A percentile compares a stretch with the other conserved stretches of the same genome.
Evolutionary conservation across 2,329 filamentous ascomycete genomes (phyloP).

Genomic region (Talaromyces sp.): DNA sequence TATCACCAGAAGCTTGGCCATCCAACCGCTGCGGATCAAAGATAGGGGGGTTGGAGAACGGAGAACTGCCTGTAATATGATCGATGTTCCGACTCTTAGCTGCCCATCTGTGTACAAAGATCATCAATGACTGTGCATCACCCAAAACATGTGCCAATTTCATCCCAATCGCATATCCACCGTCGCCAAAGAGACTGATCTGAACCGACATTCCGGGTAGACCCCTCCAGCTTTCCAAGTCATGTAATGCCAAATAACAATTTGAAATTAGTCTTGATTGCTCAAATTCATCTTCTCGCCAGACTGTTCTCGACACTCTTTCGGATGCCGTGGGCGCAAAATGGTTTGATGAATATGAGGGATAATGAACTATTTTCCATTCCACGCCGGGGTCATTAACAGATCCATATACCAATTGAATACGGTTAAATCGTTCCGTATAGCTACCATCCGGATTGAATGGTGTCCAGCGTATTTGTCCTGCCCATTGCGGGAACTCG

Average conservation of each 20-base stretch:
- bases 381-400: not conserved
- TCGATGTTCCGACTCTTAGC: constrained; percentile 29
- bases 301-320: not conserved
- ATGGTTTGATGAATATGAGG: not conserved
- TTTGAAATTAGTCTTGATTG: constrained; percentile 25
- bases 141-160: constrained; percentile 45
- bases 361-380: not conserved
- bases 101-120: constrained; percentile 46
- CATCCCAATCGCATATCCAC: constrained; percentile 43
- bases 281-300: constrained; percentile 30
- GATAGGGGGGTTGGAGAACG: not conserved
- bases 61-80: not conserved
- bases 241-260: constrained; percentile 35
- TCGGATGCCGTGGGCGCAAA: not conserved
- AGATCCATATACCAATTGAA: constrained; percentile 26
- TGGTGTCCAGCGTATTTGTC: constrained; percentile 40
- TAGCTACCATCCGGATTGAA: constrained; percentile 25
- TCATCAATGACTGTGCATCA: constrained; percentile 44
- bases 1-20: not conserved
- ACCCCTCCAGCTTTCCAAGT: constrained; percentile 27
- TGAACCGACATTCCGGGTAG: constrained; percentile 38
- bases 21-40: not conserved
- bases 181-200: constrained; percentile 41
- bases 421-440: constrained; percentile 35
- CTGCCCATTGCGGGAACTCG: constrained; percentile 44